Evolutionary conservation across 192 early-diverging fungal species (phyloP), one percentile per base, ranked within the genome.

Genomic region (Backusella macrospora): DNA sequence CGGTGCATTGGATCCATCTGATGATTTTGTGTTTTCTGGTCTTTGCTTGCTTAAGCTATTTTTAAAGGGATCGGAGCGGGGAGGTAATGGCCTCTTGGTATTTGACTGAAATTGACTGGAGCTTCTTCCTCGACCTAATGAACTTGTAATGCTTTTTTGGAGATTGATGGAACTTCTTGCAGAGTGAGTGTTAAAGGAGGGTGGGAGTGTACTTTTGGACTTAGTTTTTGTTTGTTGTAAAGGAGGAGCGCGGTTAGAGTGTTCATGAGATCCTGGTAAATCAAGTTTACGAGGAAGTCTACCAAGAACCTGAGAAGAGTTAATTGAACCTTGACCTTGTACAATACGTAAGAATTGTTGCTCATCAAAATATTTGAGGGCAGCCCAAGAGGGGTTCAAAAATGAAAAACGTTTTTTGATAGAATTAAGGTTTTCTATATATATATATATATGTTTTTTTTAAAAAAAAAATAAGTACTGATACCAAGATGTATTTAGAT

Each of bases 301-400:
- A 1, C 80, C 80, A 5, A 81, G 47, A 1, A 68, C 72, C 8
- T 72, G 55, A 10, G 72, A 46, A 39, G 75, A 64, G 55, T 38
- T 64, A 2, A 45, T 49, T 8, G 68, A 46, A 2, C 62, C 45
- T 45, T 81, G 55, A 2, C 80, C 80, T 62, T 77, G 76, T 23
- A 81, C 76, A 14, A 81, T 65, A 18, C 48, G 44, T 12, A 77
- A 52, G 47, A 81, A 81, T 66, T 81, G 75, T 4, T 64, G 21
- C 44, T 81, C 80, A n/a, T 81, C 73, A 72, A 81, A 81, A 8
- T 77, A 76, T 46, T 81, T 81, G 45, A 81, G 43, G 1, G 80
- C 80, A n/a, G 80, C 80, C 80, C 80, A 81, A 6, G 75, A 65
- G 14, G 73, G 80, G 9, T 73, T 76, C 12, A 81, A 45, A n/a